Conservation (phyloP, 257 asterid species). For the Plectranthus barbatus region DNA sequence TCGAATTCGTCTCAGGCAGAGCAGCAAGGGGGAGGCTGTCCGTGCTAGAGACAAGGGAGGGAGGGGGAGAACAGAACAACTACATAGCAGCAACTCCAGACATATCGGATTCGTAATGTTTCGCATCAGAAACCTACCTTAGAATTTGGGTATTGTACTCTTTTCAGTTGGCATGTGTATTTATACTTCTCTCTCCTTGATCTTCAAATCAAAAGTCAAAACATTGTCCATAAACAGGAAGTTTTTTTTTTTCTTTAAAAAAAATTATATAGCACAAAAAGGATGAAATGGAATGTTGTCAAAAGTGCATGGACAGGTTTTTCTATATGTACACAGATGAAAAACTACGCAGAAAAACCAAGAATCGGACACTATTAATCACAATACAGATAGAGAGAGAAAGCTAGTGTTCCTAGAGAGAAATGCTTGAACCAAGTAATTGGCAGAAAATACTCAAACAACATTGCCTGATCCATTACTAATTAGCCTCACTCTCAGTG, state of each 20-base stretch:
- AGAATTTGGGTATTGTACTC: conserved; percentile 11
- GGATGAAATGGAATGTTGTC: not conserved
- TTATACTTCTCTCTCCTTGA: too few relatives aligned
- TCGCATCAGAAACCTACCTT: conserved; percentile 1
- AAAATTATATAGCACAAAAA: not conserved
- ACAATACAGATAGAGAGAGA: not conserved
- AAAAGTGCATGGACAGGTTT: conserved; percentile 8
- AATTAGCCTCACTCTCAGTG: conserved; percentile 65
- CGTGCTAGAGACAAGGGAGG: conserved; percentile 59
- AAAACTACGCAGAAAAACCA: not conserved
- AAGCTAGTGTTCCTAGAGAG: conserved; percentile 10
- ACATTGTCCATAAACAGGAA: too few relatives aligned
- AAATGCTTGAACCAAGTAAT: too few relatives aligned
- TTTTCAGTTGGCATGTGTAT: not conserved
- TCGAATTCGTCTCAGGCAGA: conserved; percentile 46
- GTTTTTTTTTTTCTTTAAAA: too few relatives aligned
- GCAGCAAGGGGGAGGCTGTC: conserved; percentile 85
- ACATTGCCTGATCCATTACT: conserved; percentile 40
- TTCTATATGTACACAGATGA: conserved; percentile 34
- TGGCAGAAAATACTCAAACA: conserved; percentile 20
- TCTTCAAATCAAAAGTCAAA: too few relatives aligned
- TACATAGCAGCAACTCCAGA: too few relatives aligned
- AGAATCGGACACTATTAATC: not conserved
- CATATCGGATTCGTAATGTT: not conserved
- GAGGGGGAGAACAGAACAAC: not conserved